Base-by-base conservation (phyloP, 2,329 filamentous ascomycete species). In the Neoascochyta sp. region DNA sequence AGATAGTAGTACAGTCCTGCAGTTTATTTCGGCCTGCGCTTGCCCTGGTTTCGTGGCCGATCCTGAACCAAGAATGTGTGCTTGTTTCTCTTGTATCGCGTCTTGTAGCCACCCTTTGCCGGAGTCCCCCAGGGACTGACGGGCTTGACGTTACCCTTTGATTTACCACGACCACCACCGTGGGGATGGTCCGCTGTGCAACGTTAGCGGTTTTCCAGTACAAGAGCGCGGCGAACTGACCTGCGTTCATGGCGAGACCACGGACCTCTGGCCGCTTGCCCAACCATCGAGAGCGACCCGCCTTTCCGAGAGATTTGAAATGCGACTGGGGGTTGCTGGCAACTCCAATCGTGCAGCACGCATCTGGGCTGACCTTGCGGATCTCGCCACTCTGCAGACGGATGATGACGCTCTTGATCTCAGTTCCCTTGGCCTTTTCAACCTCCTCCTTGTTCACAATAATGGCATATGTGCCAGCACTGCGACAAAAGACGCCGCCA, bases 151-250 rank as follows among this genome's bases (percentile, higher is more conserved):
- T 95, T 95, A 79, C 92, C 88, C 86, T 98, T 98, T 35, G 88
- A 95, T 71, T 98, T 98, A 71, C 92, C 92, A 75, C 93, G 80
- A 67, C 92, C 92, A 84, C 92, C 92, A 77, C 92, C 92, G 65
- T 98, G 92, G 57, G 92, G 92, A 75, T 98, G 92, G 59, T 98
- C 92, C 53, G 81, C 85, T 80, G 53, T 24, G 39, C 28, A 16
- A 24, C 24, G 47, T 52, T 39, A 48, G 45, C 29, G 18, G 7
- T 12, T 13, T 16, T 22, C 19, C 27, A 15, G 35, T 8, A 27
- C 4, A 18, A 7, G 9, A 16, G n/a, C 16, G 3, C 6, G 12
- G 7, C 24, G 22, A 16, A 50, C 47, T 39, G 31, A 86, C 84
- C 79, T 63, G 90, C 88, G 72, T 98, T 98, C 93, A 98, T 98